Evolutionary conservation across 306 rosid species (phyloP).

Genomic region (Pyrus betulifolia): DNA sequence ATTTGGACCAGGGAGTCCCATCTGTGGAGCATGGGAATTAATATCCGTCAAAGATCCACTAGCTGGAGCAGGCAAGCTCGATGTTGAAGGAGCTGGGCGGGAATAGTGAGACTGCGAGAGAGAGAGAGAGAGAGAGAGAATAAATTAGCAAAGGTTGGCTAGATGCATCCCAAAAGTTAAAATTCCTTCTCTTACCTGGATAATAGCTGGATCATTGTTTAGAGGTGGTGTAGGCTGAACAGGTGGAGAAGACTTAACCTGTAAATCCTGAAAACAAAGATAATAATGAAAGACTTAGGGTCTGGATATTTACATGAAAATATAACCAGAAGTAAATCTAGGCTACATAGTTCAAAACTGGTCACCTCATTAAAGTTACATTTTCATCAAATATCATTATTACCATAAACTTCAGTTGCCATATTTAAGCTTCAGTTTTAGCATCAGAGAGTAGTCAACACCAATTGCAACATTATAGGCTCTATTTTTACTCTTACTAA

Average conservation of each 20-base stretch:
- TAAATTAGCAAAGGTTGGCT: background rate
- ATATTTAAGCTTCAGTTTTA: background rate
- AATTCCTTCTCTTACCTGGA: conserved; percentile 48
- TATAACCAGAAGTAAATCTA: background rate
- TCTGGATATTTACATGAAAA: background rate
- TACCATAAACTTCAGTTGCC: background rate
- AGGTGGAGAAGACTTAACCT: conserved; percentile 84
- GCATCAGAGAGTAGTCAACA: background rate
- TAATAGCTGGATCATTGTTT: conserved; percentile 83
- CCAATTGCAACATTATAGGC: background rate
- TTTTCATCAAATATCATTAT: background rate
- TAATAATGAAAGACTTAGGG: background rate
- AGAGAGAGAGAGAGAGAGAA: background rate
- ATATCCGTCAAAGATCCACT: conserved; percentile 59
- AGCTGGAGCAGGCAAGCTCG: conserved; percentile 60
- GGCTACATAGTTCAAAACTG: background rate
- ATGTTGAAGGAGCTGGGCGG: conserved; percentile 42
- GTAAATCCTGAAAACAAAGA: conserved; percentile 63
- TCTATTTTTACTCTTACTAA: background rate
- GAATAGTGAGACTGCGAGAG: conserved; percentile 75
- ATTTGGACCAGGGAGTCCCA: conserved; percentile 66
- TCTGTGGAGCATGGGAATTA: conserved; percentile 53
- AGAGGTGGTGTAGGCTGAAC: conserved; percentile 54
- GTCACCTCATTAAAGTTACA: background rate
- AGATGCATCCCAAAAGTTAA: background rate